phyloP scores from a whole-genome alignment of 169 alveolate species.

The Eimeria necatrix region DNA sequence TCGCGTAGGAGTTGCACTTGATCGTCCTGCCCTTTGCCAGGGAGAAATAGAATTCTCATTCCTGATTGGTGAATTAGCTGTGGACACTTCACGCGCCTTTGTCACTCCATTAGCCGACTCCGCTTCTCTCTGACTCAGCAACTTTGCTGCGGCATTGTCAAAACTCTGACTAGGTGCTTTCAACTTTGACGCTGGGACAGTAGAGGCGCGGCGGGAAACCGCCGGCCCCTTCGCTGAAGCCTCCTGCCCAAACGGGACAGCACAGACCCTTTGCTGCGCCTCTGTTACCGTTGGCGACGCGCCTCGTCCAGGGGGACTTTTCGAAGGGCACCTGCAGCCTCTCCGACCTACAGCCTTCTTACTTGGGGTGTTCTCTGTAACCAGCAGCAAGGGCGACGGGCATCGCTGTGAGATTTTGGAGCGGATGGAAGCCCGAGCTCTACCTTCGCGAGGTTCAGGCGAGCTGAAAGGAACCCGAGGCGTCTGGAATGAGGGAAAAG shows the following conservation, averaged over 20 bases:
- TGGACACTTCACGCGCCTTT: neutral
- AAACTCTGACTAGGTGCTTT: neutral
- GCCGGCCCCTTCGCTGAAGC: neutral
- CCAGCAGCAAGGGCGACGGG: constrained; percentile 52
- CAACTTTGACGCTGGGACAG: neutral
- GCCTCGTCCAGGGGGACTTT: neutral
- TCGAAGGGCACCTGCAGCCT: neutral
- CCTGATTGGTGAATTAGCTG: constrained; percentile 14
- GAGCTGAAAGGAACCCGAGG: constrained; percentile 46
- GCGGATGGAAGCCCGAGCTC: constrained; percentile 7
- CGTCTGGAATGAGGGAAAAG: constrained; percentile 31
- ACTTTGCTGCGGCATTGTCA: neutral
- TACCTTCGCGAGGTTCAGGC: neutral
- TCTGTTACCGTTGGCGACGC: neutral
- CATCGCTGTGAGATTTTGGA: constrained; percentile 47
- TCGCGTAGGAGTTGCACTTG: constrained; percentile 2
- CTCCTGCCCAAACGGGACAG: neutral
- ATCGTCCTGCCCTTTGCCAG: constrained; percentile 41
- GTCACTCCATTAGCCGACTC: constrained; percentile 14
- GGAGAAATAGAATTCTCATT: neutral
- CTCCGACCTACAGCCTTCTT: neutral
- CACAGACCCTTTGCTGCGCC: neutral
- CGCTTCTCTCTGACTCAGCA: constrained; percentile 11
- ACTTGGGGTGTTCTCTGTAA: constrained; percentile 13
- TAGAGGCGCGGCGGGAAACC: constrained; percentile 34